These are phyloP conservation scores for Penicillium robsamsonii DNA, from an alignment of 495 filamentous ascomycete genomes.

Conservation along the genomic window DNA sequence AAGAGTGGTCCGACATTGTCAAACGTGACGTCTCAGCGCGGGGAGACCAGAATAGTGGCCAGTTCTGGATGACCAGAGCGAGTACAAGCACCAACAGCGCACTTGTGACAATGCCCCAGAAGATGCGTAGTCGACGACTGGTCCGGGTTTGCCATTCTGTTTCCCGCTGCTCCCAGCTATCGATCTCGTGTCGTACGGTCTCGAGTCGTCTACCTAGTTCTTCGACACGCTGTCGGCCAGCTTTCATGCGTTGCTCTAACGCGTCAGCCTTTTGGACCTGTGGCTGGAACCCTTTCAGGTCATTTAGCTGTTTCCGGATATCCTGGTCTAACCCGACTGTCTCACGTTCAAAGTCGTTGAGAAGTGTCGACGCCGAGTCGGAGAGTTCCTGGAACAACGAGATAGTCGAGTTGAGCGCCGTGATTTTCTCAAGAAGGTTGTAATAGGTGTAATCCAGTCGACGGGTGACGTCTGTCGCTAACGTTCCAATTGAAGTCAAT, in stretches of 20 bases:
- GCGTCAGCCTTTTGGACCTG: slow-evolving; percentile 65
- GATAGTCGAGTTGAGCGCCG: slow-evolving; percentile 65
- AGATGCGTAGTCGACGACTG: slow-evolving; percentile 56
- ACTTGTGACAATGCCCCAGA: slow-evolving; percentile 54
- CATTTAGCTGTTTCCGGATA: slow-evolving; percentile 61
- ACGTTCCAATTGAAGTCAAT: slow-evolving; percentile 38
- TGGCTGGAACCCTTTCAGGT: slow-evolving; percentile 64
- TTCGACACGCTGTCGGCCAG: slow-evolving; percentile 61
- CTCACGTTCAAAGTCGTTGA: slow-evolving; percentile 60
- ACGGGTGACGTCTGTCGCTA: slow-evolving; percentile 58
- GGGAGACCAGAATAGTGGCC: slow-evolving; percentile 17
- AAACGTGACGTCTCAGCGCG: neutral
- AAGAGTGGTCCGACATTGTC: slow-evolving; percentile 9
- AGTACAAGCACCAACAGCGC: slow-evolving; percentile 40
- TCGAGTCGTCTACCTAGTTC: slow-evolving; percentile 66
- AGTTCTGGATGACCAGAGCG: slow-evolving; percentile 41
- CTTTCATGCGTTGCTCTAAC: slow-evolving; percentile 63
- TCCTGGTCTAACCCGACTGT: slow-evolving; percentile 60
- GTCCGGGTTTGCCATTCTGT: slow-evolving; percentile 69
- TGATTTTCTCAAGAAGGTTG: slow-evolving; percentile 74
- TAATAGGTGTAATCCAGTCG: slow-evolving; percentile 87
- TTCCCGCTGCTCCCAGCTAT: slow-evolving; percentile 69
- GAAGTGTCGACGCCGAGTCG: slow-evolving; percentile 57
- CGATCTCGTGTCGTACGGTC: slow-evolving; percentile 60
- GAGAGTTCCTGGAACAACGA: slow-evolving; percentile 67